A percentile compares a stretch with the other conserved stretches of the same genome.
Conservation (phyloP, 306 rosid species). For the Potentilla sterilis region DNA sequence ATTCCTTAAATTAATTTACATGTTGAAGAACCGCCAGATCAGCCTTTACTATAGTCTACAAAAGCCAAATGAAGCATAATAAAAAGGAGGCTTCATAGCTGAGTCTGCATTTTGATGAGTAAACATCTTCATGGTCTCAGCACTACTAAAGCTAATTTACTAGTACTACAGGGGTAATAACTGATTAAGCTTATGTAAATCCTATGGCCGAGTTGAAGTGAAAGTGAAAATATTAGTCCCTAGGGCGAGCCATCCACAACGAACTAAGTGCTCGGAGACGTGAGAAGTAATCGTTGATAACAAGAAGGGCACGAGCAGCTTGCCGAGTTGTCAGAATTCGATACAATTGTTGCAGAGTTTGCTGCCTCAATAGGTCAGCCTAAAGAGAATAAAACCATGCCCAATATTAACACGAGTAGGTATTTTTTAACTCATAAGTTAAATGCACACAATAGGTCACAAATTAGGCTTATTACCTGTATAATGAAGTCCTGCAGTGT, state of each 20-base stretch:
- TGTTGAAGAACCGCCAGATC: background rate
- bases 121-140: constrained; percentile 16
- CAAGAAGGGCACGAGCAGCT: constrained; percentile 74
- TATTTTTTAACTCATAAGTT: background rate
- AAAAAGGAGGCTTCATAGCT: background rate
- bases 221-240: constrained; percentile 26
- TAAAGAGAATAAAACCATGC: constrained; percentile 18
- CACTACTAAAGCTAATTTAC: constrained; percentile 5
- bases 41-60: background rate
- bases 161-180: background rate
- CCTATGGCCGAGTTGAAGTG: background rate
- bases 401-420: background rate
- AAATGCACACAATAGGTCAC: background rate
- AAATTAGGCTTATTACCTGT: constrained; percentile 43
- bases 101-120: constrained; percentile 2
- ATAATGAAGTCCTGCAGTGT: constrained; percentile 71
- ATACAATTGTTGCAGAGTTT: constrained; percentile 75
- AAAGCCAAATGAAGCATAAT: constrained; percentile 7
- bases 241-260: constrained; percentile 80
- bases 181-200: background rate
- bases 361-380: constrained; percentile 91
- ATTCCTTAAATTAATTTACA: constrained; percentile 15
- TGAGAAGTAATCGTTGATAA: constrained; percentile 58
- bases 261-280: constrained; percentile 85
- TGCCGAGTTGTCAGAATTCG: constrained; percentile 67